Percentiles rank a stretch among this genome's conserved stretches.
Evolutionary conservation across 129 eudicot species (phyloP).

Genomic region (Kitagawia praeruptora): DNA sequence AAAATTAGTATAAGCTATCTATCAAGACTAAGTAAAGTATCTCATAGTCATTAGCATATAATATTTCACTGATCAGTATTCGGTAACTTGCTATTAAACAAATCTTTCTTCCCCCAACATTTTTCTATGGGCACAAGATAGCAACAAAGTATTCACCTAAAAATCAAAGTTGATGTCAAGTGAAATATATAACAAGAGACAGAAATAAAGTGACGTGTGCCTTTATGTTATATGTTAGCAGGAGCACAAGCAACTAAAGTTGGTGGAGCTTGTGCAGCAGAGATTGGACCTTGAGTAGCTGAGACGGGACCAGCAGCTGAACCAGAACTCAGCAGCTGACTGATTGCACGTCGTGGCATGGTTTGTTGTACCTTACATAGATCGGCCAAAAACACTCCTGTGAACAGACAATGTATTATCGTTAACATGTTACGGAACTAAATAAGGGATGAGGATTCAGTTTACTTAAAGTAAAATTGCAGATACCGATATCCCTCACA

Average conservation of each 20-base stretch:
- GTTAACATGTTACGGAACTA: too few relatives aligned
- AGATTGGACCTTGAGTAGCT: background rate
- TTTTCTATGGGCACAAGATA: background rate
- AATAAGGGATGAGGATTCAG: too few relatives aligned
- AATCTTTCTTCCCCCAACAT: background rate
- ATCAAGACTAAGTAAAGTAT: background rate
- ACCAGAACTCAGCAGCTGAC: slow-evolving; percentile 26
- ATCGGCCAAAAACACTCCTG: too few relatives aligned
- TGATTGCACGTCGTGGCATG: slow-evolving; percentile 26
- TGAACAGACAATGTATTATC: too few relatives aligned
- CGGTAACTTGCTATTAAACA: background rate
- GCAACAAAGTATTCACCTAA: background rate
- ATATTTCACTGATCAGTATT: background rate
- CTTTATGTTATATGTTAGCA: background rate
- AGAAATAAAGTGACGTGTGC: too few relatives aligned
- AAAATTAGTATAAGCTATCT: too few relatives aligned
- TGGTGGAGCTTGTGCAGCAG: slow-evolving; percentile 11
- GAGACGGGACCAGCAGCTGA: slow-evolving; percentile 15
- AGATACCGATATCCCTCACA: slow-evolving; percentile 51
- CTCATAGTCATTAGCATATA: background rate
- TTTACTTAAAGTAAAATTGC: slow-evolving; percentile 52
- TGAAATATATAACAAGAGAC: too few relatives aligned
- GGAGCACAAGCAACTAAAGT: slow-evolving; percentile 12
- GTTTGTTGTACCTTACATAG: slow-evolving; percentile 21
- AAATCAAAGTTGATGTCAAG: background rate